Percentiles rank a stretch among this genome's conserved stretches.
Conservation (phyloP, 2,329 filamentous ascomycete genomes). For the Talaromyces albobiverticillius region DNA sequence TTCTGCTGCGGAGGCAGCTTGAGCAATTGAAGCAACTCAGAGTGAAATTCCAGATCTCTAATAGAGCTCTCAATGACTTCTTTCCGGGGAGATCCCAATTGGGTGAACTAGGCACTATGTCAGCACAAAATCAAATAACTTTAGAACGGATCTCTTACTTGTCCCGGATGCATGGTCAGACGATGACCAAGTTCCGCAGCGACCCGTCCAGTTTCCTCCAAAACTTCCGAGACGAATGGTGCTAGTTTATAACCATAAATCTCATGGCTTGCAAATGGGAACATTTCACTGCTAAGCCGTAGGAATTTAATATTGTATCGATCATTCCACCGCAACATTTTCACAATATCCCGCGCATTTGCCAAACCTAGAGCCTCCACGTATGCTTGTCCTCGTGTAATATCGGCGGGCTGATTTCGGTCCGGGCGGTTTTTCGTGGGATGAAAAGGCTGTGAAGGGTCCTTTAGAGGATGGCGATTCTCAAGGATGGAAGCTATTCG, state of each 20-base stretch:
- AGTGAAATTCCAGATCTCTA: slow-evolving; percentile 82
- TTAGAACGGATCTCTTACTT: slow-evolving; percentile 40
- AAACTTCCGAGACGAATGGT: slow-evolving; percentile 74
- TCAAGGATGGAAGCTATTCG: slow-evolving; percentile 88
- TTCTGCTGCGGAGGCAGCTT: slow-evolving; percentile 74
- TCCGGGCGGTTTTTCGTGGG: slow-evolving; percentile 83
- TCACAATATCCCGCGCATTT: slow-evolving; percentile 78
- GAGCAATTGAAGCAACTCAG: slow-evolving; percentile 76
- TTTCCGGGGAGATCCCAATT: slow-evolving; percentile 76
- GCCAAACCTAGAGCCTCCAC: slow-evolving; percentile 74
- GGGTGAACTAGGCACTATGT: slow-evolving; percentile 66
- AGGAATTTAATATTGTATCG: slow-evolving; percentile 90
- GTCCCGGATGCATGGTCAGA: slow-evolving; percentile 85
- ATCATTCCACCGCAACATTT: slow-evolving; percentile 90
- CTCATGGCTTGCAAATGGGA: slow-evolving; percentile 87
- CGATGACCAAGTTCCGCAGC: slow-evolving; percentile 77
- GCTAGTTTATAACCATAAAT: slow-evolving; percentile 83
- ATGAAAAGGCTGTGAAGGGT: slow-evolving; percentile 75
- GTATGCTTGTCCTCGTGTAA: slow-evolving; percentile 66
- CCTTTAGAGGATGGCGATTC: slow-evolving; percentile 75
- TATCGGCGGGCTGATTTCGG: slow-evolving; percentile 64
- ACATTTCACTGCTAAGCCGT: slow-evolving; percentile 92
- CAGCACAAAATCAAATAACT: background rate
- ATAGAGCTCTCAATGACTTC: slow-evolving; percentile 74
- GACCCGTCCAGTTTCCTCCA: slow-evolving; percentile 74